Percentiles rank a stretch among this genome's conserved stretches.
Conservation (phyloP, 2,329 filamentous ascomycete species). For the Microcyclosporella mali region DNA sequence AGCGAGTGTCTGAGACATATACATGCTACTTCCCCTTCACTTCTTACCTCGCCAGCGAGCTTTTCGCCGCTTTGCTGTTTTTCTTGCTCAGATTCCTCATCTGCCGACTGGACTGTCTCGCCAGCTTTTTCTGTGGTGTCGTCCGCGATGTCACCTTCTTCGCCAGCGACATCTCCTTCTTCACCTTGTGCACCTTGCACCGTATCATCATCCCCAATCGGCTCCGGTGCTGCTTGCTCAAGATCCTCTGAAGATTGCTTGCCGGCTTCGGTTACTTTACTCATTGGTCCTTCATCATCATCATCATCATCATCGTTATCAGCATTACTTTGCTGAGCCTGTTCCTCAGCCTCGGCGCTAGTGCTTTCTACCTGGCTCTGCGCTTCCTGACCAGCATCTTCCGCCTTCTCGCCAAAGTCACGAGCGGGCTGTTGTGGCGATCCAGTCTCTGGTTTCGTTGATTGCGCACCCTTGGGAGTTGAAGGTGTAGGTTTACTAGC, state of each 20-base stretch:
- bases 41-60: no score
- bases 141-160: constrained; percentile 33
- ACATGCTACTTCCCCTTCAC: no score
- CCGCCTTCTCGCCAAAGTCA: no score
- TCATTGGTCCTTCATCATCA: constrained; percentile 33
- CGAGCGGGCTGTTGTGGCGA: constrained; percentile 29
- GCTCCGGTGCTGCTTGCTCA: constrained; percentile 42
- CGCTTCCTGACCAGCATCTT: constrained; percentile 33
- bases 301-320: constrained; percentile 33
- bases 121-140: constrained; percentile 41
- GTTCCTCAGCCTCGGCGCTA: constrained; percentile 32
- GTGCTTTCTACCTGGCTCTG: constrained; percentile 26
- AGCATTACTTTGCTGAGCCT: constrained; percentile 33
- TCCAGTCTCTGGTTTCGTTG: constrained; percentile 33
- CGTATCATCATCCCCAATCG: constrained; percentile 34
- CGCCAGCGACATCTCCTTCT: constrained; percentile 37
- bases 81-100: no score
- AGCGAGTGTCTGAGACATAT: no score
- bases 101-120: constrained; percentile 27
- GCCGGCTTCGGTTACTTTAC: constrained; percentile 44
- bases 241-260: constrained; percentile 41
- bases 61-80: no score
- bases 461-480: constrained; percentile 25
- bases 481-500: constrained; percentile 21
- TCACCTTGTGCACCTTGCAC: constrained; percentile 35